Evolutionary conservation across 495 filamentous ascomycete species (phyloP).

Genomic region (Penicillium dipodomyicola): DNA sequence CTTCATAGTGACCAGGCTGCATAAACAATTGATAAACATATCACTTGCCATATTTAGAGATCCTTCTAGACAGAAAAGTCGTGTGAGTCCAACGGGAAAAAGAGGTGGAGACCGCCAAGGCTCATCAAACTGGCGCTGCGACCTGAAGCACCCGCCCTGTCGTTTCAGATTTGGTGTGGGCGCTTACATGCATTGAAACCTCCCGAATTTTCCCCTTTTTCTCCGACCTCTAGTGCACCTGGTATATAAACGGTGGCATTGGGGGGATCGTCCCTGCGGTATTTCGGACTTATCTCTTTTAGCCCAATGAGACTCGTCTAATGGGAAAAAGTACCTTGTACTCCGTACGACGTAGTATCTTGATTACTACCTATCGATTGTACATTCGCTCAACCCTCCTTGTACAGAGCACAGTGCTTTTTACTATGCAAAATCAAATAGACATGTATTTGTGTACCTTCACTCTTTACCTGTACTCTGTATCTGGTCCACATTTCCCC

Average conservation of each 20-base stretch:
- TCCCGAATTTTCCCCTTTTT: constrained; percentile 13
- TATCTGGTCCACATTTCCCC: neutral
- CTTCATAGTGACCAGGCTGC: constrained; percentile 20
- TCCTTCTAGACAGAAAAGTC: constrained; percentile 3
- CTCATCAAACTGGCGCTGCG: constrained; percentile 36
- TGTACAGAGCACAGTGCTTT: neutral
- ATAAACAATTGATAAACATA: constrained; percentile 18
- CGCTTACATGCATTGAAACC: constrained; percentile 36
- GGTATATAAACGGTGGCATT: constrained; percentile 16
- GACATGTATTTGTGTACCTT: neutral
- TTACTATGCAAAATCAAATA: neutral
- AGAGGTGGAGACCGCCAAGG: constrained; percentile 21
- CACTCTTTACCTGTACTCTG: neutral
- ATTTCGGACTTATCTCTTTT: constrained; percentile 2
- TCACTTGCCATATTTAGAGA: constrained; percentile 17
- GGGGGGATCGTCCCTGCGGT: constrained; percentile 6
- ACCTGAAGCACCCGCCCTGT: constrained; percentile 36
- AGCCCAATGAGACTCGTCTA: constrained; percentile 12
- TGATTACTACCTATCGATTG: neutral
- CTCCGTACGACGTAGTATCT: neutral
- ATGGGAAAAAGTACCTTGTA: neutral
- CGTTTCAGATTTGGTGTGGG: constrained; percentile 35
- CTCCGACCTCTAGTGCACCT: constrained; percentile 16
- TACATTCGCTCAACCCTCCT: neutral
- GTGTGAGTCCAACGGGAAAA: constrained; percentile 16